Conservation (phyloP, 2,329 filamentous ascomycete species). For the Fusarium foetens region DNA sequence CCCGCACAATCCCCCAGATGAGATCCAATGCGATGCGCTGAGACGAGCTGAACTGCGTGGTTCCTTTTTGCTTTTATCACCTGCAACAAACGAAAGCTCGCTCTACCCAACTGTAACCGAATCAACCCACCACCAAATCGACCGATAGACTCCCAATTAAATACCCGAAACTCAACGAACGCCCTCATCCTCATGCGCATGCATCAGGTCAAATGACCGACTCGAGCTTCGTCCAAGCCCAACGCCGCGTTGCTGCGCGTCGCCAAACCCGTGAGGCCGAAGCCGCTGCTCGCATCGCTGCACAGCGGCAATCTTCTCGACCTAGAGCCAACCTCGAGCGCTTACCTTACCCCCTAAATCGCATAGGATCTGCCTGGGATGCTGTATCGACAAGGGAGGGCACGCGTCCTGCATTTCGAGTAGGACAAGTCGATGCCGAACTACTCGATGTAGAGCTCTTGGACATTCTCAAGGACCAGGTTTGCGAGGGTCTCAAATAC, state of each 20-base stretch:
- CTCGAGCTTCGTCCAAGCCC: slow-evolving; percentile 84
- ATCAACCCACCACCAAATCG: background rate
- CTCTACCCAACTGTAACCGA: background rate
- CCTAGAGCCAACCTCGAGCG: slow-evolving; percentile 65
- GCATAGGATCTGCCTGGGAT: slow-evolving; percentile 73
- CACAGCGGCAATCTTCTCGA: slow-evolving; percentile 62
- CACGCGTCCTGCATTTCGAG: slow-evolving; percentile 86
- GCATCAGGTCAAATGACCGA: slow-evolving; percentile 57
- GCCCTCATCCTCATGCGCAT: slow-evolving; percentile 50
- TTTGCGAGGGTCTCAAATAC: slow-evolving; percentile 88
- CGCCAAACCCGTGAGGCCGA: slow-evolving; percentile 79
- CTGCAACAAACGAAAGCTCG: slow-evolving; percentile 12
- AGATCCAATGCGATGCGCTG: slow-evolving; percentile 12
- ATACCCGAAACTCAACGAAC: background rate
- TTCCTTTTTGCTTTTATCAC: slow-evolving; percentile 23
- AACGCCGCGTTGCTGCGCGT: slow-evolving; percentile 84
- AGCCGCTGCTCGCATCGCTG: slow-evolving; percentile 65
- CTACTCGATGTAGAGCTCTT: slow-evolving; percentile 93
- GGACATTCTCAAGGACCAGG: slow-evolving; percentile 84
- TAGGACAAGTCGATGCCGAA: slow-evolving; percentile 96
- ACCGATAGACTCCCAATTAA: background rate
- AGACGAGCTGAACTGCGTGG: slow-evolving; percentile 6
- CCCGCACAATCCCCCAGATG: slow-evolving; percentile 36
- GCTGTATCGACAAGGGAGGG: slow-evolving; percentile 78
- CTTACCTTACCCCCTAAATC: slow-evolving; percentile 71